These are phyloP conservation scores for Licmophora abbreviata DNA, from an alignment of 108 stramenopile genomes.

Conservation along the genomic window DNA sequence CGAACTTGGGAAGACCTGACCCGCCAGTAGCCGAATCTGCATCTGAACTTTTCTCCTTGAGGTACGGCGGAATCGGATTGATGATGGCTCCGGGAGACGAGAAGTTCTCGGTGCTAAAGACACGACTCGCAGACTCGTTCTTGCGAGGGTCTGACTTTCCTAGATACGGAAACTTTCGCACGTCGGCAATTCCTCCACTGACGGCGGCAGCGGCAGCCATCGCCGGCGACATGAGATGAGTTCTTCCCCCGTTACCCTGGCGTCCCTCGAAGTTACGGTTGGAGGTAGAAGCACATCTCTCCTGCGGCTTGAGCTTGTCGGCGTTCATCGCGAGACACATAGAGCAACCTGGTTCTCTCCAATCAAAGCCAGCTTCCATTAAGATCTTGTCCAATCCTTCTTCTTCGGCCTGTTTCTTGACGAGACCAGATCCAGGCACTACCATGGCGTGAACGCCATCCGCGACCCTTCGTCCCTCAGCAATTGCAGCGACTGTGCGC, in stretches of 20 bases:
- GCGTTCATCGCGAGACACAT: conserved; percentile 96
- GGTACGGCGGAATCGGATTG: conserved; percentile 72
- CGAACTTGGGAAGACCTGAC: conserved; percentile 71
- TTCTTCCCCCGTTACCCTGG: conserved; percentile 89
- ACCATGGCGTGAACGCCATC: conserved; percentile 87
- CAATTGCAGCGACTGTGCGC: conserved; percentile 85
- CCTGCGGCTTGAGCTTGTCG: conserved; percentile 87
- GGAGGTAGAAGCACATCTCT: conserved; percentile 91
- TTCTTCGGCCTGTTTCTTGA: conserved; percentile 88
- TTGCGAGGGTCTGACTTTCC: conserved; percentile 67
- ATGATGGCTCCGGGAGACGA: conserved; percentile 60
- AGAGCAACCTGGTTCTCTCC: conserved; percentile 91
- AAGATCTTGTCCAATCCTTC: conserved; percentile 91
- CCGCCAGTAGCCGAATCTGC: neutral
- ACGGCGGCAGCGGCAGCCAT: conserved; percentile 92
- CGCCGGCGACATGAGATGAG: conserved; percentile 87
- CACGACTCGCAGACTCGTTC: conserved; percentile 28
- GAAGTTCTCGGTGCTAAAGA: conserved; percentile 57
- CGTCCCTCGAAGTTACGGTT: conserved; percentile 96
- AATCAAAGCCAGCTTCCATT: conserved; percentile 89
- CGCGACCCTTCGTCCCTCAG: conserved; percentile 81
- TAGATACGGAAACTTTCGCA: conserved; percentile 79
- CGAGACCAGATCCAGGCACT: conserved; percentile 90
- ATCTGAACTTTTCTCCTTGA: conserved; percentile 13
- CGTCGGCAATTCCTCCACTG: conserved; percentile 78